A percentile compares a stretch with the other conserved stretches of the same genome.
Evolutionary conservation across 805 yeast species (phyloP).

Genomic region (Yarrowia porcina): DNA sequence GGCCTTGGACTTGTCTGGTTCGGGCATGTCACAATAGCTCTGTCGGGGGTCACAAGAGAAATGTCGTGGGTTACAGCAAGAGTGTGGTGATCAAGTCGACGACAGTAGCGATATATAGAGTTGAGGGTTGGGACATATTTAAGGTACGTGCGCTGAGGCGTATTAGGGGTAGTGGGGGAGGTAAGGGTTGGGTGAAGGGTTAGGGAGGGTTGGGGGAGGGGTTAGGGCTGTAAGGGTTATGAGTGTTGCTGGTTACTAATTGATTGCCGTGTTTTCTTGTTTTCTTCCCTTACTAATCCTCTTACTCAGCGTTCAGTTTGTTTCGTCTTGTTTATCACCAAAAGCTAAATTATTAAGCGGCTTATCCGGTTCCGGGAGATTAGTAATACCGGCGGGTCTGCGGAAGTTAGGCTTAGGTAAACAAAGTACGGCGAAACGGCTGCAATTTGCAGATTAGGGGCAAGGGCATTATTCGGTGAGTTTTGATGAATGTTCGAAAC

Average conservation of each 20-base stretch:
- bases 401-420: no score
- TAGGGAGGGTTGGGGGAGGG: background rate
- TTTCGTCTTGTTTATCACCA: no score
- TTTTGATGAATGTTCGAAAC: background rate
- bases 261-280: no score
- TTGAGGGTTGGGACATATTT: conserved; percentile 11
- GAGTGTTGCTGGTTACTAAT: no score
- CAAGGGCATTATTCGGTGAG: no score
- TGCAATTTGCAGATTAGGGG: no score
- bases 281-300: no score
- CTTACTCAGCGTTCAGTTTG: no score
- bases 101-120: background rate
- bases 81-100: background rate
- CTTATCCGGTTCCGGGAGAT: background rate
- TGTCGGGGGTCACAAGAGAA: background rate
- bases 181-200: background rate
- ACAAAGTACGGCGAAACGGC: no score
- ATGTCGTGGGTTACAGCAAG: background rate
- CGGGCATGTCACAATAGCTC: background rate
- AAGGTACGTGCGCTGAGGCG: background rate
- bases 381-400: no score
- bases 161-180: background rate
- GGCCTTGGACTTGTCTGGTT: background rate
- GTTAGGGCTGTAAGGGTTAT: background rate
- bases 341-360: background rate